A percentile compares a stretch with the other conserved stretches of the same genome.
phyloP scores from a whole-genome alignment of 2,329 filamentous ascomycete genomes.

The Alternaria incomplexa region DNA sequence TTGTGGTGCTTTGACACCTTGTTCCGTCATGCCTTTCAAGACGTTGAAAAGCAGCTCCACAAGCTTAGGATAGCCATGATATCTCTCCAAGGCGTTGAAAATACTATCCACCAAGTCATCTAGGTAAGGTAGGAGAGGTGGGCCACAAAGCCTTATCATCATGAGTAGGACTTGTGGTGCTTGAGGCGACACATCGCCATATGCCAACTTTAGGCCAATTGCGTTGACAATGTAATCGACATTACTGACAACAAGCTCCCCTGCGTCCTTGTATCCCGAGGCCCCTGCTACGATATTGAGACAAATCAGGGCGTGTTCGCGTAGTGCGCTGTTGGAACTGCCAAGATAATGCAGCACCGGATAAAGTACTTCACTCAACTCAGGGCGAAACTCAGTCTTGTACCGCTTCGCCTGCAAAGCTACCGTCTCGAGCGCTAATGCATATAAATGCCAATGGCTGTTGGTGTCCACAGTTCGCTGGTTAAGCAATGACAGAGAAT shows the following conservation, averaged over 20 bases:
- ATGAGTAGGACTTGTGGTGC: constrained; percentile 89
- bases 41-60: constrained; percentile 87
- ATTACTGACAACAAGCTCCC: constrained; percentile 83
- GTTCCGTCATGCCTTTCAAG: constrained; percentile 80
- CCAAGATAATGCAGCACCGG: constrained; percentile 89
- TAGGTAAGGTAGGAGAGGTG: constrained; percentile 80
- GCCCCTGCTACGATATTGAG: constrained; percentile 79
- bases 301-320: constrained; percentile 81
- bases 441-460: constrained; percentile 74
- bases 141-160: constrained; percentile 90
- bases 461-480: constrained; percentile 44
- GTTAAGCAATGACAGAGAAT: constrained; percentile 68
- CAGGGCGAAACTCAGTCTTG: constrained; percentile 73
- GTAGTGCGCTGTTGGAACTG: constrained; percentile 69
- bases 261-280: constrained; percentile 76
- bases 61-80: constrained; percentile 87
- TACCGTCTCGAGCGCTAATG: constrained; percentile 80
- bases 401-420: constrained; percentile 75
- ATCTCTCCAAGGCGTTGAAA: constrained; percentile 91
- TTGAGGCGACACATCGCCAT: constrained; percentile 89
- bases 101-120: constrained; percentile 92
- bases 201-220: constrained; percentile 85
- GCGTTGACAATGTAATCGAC: constrained; percentile 97
- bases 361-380: constrained; percentile 90
- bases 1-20: constrained; percentile 69